Base-by-base conservation (phyloP, 2,329 filamentous ascomycete species). In the Claviceps quebecensis region DNA sequence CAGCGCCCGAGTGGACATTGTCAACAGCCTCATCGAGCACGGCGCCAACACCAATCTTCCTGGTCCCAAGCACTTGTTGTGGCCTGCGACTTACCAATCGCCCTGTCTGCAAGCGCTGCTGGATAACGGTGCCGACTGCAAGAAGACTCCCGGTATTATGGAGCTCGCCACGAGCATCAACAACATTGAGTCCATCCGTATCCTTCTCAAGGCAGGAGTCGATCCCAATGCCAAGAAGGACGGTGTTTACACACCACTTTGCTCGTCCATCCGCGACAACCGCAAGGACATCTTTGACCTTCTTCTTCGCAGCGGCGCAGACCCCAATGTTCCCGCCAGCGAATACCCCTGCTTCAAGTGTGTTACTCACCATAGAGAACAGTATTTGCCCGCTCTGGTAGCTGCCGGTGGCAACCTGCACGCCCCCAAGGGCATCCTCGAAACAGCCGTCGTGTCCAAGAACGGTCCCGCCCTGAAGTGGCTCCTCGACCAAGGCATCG, bases 331-430 rank as follows among this genome's bases (percentile, higher is more conserved):
- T 0, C 73, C 73, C 6, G 79, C 80, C 0, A 73, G 76, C 45
- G 81, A 85, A 59, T 84, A 81, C 58, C 82, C 82, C 0, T 70
- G 75, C 4, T 84, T 81, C 71, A 84, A 85, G 61, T 84, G 81
- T 54, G 74, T 86, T 23, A 84, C 81, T 0, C 81, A 85, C 60
- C 74, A 80, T 60, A 73, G 81, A 23, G 67, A 76, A 0, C 77
- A 84, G 17, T 77, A 78, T 59, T 69, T 86, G 0, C 76, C 79
- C 0, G 67, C 73, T 5, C 69, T 86, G 1, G 67, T 83, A 0
- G 72, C 74, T 6, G 80, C 81, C 0, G 82, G 82, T 1, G 79
- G 70, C 11, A 73, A 84, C 55, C 69, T 83, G 0, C 65, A 72
- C 57, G 72, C 67, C 2, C 81, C 81, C 5, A 81, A 78, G 59